These are phyloP conservation scores for Ettlia oleoabundans DNA, from an alignment of 139 green algal species.

Conservation along the genomic window DNA sequence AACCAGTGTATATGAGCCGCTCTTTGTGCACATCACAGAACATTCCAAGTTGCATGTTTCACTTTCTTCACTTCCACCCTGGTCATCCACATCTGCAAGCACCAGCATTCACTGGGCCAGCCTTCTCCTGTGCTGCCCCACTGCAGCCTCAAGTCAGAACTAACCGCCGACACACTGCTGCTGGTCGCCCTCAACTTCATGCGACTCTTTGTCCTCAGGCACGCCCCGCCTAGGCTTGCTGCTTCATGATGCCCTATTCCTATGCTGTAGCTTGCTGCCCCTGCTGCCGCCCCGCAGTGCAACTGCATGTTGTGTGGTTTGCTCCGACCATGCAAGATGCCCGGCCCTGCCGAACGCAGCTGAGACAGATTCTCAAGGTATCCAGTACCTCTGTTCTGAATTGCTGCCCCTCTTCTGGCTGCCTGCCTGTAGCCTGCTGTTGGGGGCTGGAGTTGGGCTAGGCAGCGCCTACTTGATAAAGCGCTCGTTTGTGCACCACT, in stretches of 20 bases:
- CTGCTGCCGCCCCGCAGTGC: too few species aligned
- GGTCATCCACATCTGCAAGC: too few species aligned
- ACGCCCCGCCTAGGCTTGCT: background rate
- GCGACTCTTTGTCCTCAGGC: slow-evolving; percentile 37
- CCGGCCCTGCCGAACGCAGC: background rate
- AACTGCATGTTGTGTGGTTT: too few species aligned
- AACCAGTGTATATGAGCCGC: too few species aligned
- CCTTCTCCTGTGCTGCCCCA: background rate
- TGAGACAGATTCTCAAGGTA: background rate
- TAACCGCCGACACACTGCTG: slow-evolving; percentile 25
- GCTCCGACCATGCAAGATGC: background rate
- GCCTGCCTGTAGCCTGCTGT: slow-evolving; percentile 10
- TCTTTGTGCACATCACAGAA: too few species aligned
- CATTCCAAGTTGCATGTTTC: too few species aligned
- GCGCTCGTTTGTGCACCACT: slow-evolving; percentile 41
- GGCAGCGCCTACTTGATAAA: slow-evolving; percentile 51
- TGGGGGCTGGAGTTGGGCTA: slow-evolving; percentile 47
- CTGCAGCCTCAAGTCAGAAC: slow-evolving; percentile 17
- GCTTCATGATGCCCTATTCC: background rate
- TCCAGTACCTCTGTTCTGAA: background rate
- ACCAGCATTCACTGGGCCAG: background rate
- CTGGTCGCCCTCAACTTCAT: slow-evolving; percentile 32
- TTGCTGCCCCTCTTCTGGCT: too few species aligned
- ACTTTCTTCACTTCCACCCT: too few species aligned
- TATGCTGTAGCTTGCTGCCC: too few species aligned